Percentiles rank a stretch among this genome's conserved stretches.
Conservation (phyloP, 2,329 filamentous ascomycete species). For the Neonectria magnoliae region DNA sequence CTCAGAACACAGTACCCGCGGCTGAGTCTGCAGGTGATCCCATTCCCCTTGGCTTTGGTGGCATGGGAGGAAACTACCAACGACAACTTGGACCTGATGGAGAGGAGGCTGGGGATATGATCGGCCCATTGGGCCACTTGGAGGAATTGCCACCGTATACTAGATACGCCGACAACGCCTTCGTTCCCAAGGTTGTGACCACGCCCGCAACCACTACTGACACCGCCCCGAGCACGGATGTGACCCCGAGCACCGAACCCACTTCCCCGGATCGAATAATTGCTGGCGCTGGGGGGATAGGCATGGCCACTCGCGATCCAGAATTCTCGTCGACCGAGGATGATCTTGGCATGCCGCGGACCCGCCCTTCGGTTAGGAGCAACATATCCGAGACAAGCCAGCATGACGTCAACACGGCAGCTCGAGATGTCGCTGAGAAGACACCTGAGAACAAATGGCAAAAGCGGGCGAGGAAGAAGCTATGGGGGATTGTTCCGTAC, state of each 20-base stretch:
- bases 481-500: slow-evolving; percentile 69
- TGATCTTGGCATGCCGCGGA: slow-evolving; percentile 61
- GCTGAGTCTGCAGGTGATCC: slow-evolving; percentile 57
- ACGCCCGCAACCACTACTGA: slow-evolving; percentile 24
- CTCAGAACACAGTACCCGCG: slow-evolving; percentile 73
- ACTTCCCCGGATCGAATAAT: slow-evolving; percentile 44
- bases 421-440: slow-evolving; percentile 59
- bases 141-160: slow-evolving; percentile 94
- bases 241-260: slow-evolving; percentile 16
- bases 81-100: slow-evolving; percentile 80
- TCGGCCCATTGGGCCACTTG: slow-evolving; percentile 87
- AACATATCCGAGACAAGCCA: slow-evolving; percentile 59
- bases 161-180: slow-evolving; percentile 82
- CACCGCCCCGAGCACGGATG: slow-evolving; percentile 5
- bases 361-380: slow-evolving; percentile 63
- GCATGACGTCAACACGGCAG: slow-evolving; percentile 64
- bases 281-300: slow-evolving; percentile 69
- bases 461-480: slow-evolving; percentile 60
- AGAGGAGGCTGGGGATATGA: slow-evolving; percentile 86
- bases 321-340: slow-evolving; percentile 68
- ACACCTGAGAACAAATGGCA: slow-evolving; percentile 61
- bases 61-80: slow-evolving; percentile 73
- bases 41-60: slow-evolving; percentile 80
- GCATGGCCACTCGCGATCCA: slow-evolving; percentile 68
- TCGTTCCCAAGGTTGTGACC: slow-evolving; percentile 46